A percentile compares a stretch with the other conserved stretches of the same genome.
These are phyloP conservation scores for Colletotrichum aenigma DNA, from an alignment of 2,329 filamentous ascomycete species.

Conservation along the genomic window DNA sequence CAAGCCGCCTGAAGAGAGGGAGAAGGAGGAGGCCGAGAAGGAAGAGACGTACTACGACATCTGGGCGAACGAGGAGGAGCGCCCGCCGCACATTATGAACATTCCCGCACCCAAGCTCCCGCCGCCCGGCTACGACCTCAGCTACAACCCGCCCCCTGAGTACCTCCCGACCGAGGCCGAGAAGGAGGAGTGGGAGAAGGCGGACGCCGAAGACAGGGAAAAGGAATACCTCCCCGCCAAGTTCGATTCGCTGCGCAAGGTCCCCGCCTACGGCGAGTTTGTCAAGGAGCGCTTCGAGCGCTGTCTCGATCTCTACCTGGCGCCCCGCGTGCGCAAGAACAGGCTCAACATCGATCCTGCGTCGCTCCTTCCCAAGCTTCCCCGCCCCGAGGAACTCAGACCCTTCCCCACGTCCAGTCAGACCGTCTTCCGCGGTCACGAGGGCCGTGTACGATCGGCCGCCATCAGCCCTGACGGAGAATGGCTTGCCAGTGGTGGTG, in stretches of 20 bases:
- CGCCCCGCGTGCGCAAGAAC: constrained; percentile 89
- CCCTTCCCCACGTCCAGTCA: constrained; percentile 93
- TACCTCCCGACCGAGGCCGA: constrained; percentile 89
- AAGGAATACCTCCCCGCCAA: constrained; percentile 86
- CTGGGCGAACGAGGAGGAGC: constrained; percentile 90
- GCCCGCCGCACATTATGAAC: constrained; percentile 88
- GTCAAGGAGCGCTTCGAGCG: constrained; percentile 97
- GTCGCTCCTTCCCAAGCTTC: constrained; percentile 89
- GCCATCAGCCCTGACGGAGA: constrained; percentile 84
- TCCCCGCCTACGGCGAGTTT: constrained; percentile 86
- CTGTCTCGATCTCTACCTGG: constrained; percentile 93
- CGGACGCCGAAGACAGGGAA: constrained; percentile 88
- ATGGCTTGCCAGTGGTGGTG: constrained; percentile 89
- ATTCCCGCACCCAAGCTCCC: constrained; percentile 92
- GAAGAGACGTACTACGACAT: constrained; percentile 82
- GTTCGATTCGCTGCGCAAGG: constrained; percentile 84
- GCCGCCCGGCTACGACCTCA: constrained; percentile 92
- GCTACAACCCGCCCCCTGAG: constrained; percentile 94
- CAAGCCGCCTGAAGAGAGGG: constrained; percentile 70
- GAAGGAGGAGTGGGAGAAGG: constrained; percentile 81
- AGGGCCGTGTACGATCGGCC: constrained; percentile 84
- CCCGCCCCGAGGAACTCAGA: constrained; percentile 89
- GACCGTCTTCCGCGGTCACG: constrained; percentile 85
- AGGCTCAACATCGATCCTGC: constrained; percentile 96
- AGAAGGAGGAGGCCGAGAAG: constrained; percentile 74